Conservation (phyloP, 2,329 filamentous ascomycete species). For the Fusarium oxysporum region DNA sequence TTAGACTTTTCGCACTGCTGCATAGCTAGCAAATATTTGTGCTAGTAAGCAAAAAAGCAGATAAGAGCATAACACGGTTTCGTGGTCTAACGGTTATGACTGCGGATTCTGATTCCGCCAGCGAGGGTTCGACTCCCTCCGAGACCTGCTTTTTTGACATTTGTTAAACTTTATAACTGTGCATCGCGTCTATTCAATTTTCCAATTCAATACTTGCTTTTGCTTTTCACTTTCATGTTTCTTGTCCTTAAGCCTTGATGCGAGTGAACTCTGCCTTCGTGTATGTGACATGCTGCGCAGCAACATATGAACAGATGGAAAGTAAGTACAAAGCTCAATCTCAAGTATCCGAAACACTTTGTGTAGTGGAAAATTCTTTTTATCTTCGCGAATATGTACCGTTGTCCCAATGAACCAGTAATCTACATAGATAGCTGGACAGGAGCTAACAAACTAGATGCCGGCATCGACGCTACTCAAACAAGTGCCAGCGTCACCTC, state of each 20-base stretch:
- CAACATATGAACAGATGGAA: too few relatives aligned
- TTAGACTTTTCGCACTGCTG: too few relatives aligned
- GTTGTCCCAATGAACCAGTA: too few relatives aligned
- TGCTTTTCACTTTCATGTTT: too few relatives aligned
- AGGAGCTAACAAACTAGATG: not conserved
- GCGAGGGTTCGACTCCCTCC: slow-evolving; percentile 5
- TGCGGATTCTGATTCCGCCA: slow-evolving; percentile 4
- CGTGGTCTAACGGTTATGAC: slow-evolving; percentile 1
- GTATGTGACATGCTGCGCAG: fast-evolving
- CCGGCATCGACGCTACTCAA: not conserved
- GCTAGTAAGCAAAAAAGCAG: not conserved
- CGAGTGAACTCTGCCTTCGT: too few relatives aligned
- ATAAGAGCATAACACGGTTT: not conserved
- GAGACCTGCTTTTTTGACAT: not conserved
- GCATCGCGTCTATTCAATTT: too few relatives aligned
- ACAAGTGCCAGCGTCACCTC: not conserved
- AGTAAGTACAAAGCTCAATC: too few relatives aligned
- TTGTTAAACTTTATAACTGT: fast-evolving
- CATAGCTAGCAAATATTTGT: not conserved
- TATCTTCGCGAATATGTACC: not conserved
- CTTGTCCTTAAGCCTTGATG: too few relatives aligned
- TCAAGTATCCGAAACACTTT: too few relatives aligned
- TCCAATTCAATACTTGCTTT: too few relatives aligned
- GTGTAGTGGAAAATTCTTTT: too few relatives aligned
- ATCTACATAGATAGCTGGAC: not conserved